Evolutionary conservation across 495 filamentous ascomycete species (phyloP).

Genomic region (Penicillium maclennaniae): DNA sequence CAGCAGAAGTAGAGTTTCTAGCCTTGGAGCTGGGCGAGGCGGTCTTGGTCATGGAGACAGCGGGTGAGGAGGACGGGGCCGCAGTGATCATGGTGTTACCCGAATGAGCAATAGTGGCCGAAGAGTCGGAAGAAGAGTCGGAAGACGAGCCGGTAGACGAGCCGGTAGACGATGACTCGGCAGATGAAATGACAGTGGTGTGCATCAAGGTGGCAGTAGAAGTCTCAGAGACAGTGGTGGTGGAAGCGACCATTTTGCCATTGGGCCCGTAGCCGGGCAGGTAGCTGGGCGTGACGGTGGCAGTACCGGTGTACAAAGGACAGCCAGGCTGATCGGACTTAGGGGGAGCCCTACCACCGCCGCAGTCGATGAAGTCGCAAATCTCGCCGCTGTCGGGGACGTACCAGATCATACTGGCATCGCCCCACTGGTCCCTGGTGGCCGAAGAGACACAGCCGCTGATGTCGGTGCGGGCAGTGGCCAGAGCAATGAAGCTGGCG

Average conservation of each 20-base stretch:
- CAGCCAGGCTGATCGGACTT: constrained; percentile 61
- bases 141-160: not conserved
- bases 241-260: constrained; percentile 19
- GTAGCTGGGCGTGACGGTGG: constrained; percentile 47
- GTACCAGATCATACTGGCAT: constrained; percentile 48
- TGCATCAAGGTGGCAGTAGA: not conserved
- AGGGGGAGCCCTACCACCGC: constrained; percentile 58
- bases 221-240: constrained; percentile 15
- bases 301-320: constrained; percentile 53
- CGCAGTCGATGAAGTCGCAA: constrained; percentile 60
- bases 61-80: constrained; percentile 12
- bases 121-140: too few relatives aligned
- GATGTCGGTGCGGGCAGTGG: constrained; percentile 28
- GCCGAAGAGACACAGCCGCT: constrained; percentile 26
- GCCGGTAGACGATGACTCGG: not conserved
- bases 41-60: constrained; percentile 15
- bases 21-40: constrained; percentile 8
- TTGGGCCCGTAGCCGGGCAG: constrained; percentile 37
- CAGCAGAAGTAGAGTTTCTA: constrained; percentile 9
- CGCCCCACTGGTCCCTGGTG: constrained; percentile 28
- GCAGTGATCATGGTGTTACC: constrained; percentile 14
- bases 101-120: not conserved
- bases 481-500: constrained; percentile 18
- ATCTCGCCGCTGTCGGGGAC: constrained; percentile 56
- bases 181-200: not conserved